These are phyloP conservation scores for Conringia planisiliqua DNA, from an alignment of 345 rosid species.

Conservation along the genomic window DNA sequence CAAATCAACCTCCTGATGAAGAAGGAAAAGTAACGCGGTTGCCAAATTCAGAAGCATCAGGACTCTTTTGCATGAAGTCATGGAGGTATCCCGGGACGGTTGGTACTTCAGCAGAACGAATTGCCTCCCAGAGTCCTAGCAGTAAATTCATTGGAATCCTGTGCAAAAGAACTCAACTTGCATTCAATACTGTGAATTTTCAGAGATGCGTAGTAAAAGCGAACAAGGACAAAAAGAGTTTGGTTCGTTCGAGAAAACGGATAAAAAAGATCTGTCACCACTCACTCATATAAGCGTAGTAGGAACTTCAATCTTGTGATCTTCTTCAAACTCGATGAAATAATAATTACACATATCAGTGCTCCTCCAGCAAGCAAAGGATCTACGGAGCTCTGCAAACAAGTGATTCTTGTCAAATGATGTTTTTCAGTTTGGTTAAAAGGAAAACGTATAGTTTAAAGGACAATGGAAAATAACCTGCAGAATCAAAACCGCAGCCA, in stretches of 20 bases:
- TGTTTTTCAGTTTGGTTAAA: not conserved
- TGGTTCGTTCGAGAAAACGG: not conserved
- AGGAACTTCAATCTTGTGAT: conserved; percentile 43
- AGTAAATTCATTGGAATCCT: conserved; percentile 53
- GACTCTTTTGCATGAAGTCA: conserved; percentile 34
- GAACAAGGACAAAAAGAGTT: not conserved
- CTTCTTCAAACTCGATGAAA: conserved; percentile 47
- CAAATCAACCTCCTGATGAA: conserved; percentile 26
- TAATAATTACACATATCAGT: conserved; percentile 46
- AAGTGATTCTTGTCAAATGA: conserved; percentile 9
- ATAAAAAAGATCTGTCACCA: not conserved
- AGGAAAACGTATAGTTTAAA: not conserved
- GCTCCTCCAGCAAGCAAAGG: conserved; percentile 71
- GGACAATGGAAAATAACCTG: conserved; percentile 50
- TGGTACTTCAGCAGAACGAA: conserved; percentile 45
- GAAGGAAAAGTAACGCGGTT: conserved; percentile 12
- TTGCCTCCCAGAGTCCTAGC: conserved; percentile 28
- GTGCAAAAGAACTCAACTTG: conserved; percentile 30
- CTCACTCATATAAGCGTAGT: conserved; percentile 52
- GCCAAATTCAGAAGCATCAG: conserved; percentile 31
- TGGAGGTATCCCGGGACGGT: conserved; percentile 37
- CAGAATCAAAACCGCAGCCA: conserved; percentile 66
- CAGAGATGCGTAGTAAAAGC: not conserved
- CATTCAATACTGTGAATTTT: not conserved
- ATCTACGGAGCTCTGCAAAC: conserved; percentile 75